These are phyloP conservation scores for Termitomyces sp. DNA, from an alignment of 768 basidiomycete species.

Conservation along the genomic window DNA sequence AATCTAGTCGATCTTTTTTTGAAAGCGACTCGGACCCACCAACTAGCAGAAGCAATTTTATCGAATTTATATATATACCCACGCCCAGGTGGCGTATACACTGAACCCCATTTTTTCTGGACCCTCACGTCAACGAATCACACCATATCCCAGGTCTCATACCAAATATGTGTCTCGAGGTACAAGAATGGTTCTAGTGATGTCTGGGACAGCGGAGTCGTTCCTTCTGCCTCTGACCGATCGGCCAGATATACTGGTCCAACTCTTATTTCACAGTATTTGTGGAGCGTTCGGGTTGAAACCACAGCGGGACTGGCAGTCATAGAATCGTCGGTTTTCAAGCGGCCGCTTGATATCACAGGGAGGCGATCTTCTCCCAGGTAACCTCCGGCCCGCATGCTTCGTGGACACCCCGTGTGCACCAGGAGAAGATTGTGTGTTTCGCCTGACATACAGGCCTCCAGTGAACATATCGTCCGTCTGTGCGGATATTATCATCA, in stretches of 20 bases:
- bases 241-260: constrained; percentile 21
- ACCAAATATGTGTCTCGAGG: constrained; percentile 18
- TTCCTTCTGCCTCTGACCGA: constrained; percentile 13
- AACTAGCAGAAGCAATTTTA: constrained; percentile 2
- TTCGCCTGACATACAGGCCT: constrained; percentile 19
- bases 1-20: too few species aligned
- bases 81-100: neutral
- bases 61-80: neutral
- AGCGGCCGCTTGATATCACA: constrained; percentile 13
- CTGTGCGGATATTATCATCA: constrained; percentile 20
- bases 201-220: constrained; percentile 21
- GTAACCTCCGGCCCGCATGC: constrained; percentile 16
- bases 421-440: constrained; percentile 19
- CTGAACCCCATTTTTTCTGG: constrained; percentile 22
- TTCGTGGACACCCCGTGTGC: constrained; percentile 22
- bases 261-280: constrained; percentile 20
- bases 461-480: constrained; percentile 17
- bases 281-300: constrained; percentile 21
- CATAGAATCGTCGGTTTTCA: constrained; percentile 18
- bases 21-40: neutral
- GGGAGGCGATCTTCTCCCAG: constrained; percentile 12
- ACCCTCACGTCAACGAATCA: constrained; percentile 12
- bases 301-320: constrained; percentile 15
- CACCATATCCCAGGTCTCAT: constrained; percentile 17
- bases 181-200: constrained; percentile 12